phyloP scores from a whole-genome alignment of 2,329 filamentous ascomycete genomes.

The Ophiostoma perfectum region DNA sequence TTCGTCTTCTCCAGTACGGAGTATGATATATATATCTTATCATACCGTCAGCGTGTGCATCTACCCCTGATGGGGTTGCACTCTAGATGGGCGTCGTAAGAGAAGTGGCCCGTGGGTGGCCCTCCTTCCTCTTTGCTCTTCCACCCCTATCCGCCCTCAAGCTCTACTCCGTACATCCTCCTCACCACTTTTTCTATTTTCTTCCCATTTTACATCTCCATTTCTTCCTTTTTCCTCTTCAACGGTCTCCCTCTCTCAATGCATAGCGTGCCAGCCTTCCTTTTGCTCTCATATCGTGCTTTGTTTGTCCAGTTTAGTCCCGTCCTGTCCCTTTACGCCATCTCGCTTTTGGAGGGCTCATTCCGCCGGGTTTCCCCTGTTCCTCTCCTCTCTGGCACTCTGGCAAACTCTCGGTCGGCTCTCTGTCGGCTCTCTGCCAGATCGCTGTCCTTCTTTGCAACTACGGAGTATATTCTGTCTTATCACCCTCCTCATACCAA shows the following conservation, averaged over 20 bases:
- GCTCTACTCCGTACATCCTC: too few species aligned
- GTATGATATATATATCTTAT: not conserved
- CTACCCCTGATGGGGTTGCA: not conserved
- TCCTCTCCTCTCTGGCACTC: too few species aligned
- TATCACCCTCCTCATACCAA: not conserved
- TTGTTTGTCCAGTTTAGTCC: not conserved
- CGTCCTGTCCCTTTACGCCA: not conserved
- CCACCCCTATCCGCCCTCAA: too few species aligned
- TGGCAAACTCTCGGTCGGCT: not conserved
- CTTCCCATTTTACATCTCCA: slow-evolving; percentile 3
- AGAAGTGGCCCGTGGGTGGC: not conserved
- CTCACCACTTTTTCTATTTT: not conserved
- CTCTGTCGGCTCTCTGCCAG: not conserved
- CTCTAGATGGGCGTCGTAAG: not conserved
- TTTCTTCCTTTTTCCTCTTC: slow-evolving; percentile 8
- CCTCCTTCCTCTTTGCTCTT: slow-evolving; percentile 2
- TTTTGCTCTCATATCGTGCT: not conserved
- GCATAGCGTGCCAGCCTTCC: slow-evolving; percentile 3
- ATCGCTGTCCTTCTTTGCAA: too few species aligned
- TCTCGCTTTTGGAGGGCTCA: too few species aligned
- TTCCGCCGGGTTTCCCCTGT: too few species aligned
- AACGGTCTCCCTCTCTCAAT: slow-evolving; percentile 3
- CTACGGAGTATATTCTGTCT: not conserved
- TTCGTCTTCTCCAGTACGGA: too few species aligned
- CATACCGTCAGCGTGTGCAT: too few species aligned